A percentile compares a stretch with the other conserved stretches of the same genome.
Evolutionary conservation across 2,329 filamentous ascomycete species (phyloP).

Genomic region (Xylaria sp.): DNA sequence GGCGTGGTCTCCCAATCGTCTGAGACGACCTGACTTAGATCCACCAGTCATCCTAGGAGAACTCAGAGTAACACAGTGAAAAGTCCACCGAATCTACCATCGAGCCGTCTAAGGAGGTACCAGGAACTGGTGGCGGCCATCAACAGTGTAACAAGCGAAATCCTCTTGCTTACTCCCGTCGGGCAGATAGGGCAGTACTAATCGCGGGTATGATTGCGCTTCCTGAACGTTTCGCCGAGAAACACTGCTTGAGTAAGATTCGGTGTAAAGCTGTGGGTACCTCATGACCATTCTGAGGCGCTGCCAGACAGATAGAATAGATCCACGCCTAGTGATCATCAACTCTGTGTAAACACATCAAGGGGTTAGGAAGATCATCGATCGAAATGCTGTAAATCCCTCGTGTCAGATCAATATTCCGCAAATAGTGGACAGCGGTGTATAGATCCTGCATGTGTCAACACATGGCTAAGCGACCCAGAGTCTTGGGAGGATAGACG

Average conservation of each 20-base stretch:
- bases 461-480: neutral
- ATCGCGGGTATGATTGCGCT: conserved; percentile 6
- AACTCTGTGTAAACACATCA: neutral
- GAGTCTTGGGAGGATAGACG: conserved; percentile 21
- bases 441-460: conserved; percentile 25
- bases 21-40: neutral
- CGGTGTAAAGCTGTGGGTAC: conserved; percentile 33
- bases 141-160: conserved; percentile 22
- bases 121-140: conserved; percentile 15
- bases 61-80: neutral
- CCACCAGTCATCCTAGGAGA: neutral
- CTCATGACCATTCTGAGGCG: neutral
- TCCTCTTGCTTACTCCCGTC: conserved; percentile 2
- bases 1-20: neutral
- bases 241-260: conserved; percentile 13
- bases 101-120: conserved; percentile 7
- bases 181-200: conserved; percentile 1
- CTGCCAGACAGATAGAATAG: conserved; percentile 7
- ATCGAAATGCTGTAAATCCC: conserved; percentile 22
- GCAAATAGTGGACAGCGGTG: conserved; percentile 4
- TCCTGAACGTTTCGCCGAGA: neutral
- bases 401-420: conserved; percentile 1
- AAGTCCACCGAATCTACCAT: neutral
- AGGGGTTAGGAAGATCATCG: neutral
- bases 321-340: conserved; percentile 20